These are phyloP conservation scores for Musa troglodytarum DNA, from an alignment of 176 grass and related monocot genomes.

Conservation along the genomic window DNA sequence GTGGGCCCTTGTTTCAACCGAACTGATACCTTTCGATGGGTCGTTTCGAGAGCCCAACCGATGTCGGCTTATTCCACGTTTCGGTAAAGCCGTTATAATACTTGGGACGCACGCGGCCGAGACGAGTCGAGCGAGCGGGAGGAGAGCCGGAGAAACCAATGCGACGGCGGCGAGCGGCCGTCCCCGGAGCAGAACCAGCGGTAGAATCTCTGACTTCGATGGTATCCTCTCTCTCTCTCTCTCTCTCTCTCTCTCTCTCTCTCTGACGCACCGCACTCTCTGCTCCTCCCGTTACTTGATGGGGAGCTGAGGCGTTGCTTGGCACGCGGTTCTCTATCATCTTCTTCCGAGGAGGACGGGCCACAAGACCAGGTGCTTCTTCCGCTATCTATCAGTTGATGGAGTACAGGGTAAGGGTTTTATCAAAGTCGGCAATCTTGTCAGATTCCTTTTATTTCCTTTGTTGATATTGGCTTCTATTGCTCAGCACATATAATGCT, in stretches of 20 bases:
- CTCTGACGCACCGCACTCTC: constrained; percentile 53
- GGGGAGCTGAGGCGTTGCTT: constrained; percentile 57
- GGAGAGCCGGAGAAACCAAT: too few relatives aligned
- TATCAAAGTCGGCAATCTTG: constrained; percentile 51
- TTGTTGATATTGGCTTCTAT: too few relatives aligned
- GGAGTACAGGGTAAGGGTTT: constrained; percentile 52
- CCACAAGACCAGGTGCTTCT: constrained; percentile 33
- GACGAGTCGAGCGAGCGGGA: too few relatives aligned
- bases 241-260: background rate
- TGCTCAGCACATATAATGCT: too few relatives aligned
- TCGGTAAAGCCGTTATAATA: too few relatives aligned
- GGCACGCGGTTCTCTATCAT: constrained; percentile 37
- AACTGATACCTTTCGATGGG: too few relatives aligned
- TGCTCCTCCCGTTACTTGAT: constrained; percentile 68
- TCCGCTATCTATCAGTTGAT: background rate
- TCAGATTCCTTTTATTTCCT: background rate
- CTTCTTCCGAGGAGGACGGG: constrained; percentile 44
- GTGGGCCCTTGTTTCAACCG: too few relatives aligned
- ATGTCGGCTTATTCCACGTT: too few relatives aligned
- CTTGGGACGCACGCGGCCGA: too few relatives aligned
- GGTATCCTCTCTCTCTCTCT: constrained; percentile 17
- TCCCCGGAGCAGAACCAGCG: background rate
- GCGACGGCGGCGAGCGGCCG: too few relatives aligned
- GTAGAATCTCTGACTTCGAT: constrained; percentile 75
- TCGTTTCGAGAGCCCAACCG: too few relatives aligned